These are phyloP conservation scores for Crithidia acanthocephali DNA, from an alignment of 208 protist species.

Conservation along the genomic window DNA sequence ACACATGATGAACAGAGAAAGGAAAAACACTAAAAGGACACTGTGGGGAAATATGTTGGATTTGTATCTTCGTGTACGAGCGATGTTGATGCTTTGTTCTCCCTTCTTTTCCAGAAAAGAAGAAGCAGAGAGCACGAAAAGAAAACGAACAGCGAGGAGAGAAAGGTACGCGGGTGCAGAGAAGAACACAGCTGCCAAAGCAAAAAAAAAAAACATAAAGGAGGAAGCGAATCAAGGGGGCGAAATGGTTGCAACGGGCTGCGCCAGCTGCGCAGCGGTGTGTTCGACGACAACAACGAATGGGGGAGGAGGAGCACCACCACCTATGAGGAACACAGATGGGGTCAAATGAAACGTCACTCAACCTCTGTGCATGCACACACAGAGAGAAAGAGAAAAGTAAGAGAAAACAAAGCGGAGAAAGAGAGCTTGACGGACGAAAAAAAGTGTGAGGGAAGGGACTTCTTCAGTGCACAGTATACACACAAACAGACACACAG, in stretches of 20 bases:
- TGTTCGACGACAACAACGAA: background rate
- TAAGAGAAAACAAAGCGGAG: too few species aligned
- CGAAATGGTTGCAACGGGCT: background rate
- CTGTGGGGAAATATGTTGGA: too few species aligned
- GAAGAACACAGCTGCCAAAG: too few species aligned
- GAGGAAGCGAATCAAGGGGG: background rate
- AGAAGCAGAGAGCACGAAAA: too few species aligned
- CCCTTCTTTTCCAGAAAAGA: too few species aligned
- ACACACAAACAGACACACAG: too few species aligned
- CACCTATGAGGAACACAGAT: background rate
- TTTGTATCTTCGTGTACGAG: too few species aligned
- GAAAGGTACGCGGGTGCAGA: background rate
- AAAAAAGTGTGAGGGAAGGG: too few species aligned
- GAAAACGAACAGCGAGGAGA: too few species aligned
- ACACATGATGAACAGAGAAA: background rate
- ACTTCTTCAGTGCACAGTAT: too few species aligned
- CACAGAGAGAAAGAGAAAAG: background rate
- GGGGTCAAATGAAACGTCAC: background rate
- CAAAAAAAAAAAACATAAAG: conserved; percentile 14
- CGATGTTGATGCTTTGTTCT: too few species aligned
- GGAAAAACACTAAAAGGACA: background rate
- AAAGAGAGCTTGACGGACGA: too few species aligned
- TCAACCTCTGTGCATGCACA: background rate
- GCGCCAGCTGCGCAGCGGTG: background rate
- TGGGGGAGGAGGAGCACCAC: background rate